Conservation (phyloP, 83 land plant species). For the Thuja plicata region DNA sequence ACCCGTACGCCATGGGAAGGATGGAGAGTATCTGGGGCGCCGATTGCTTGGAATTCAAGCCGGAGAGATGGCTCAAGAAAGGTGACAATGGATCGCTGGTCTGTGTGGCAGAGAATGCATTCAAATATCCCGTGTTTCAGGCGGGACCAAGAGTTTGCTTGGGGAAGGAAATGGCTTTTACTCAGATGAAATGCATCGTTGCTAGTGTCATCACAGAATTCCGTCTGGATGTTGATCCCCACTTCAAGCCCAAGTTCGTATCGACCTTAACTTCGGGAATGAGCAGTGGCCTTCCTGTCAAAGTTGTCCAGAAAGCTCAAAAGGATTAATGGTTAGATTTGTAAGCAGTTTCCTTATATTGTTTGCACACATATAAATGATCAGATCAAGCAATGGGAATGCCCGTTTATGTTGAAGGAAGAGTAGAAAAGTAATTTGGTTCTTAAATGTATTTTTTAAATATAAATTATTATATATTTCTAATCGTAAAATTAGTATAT, state of each 20-base stretch:
- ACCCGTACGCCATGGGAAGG: constrained; percentile 26
- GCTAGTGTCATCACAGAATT: background rate
- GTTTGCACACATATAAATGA: too few relatives aligned
- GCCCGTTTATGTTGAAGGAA: too few relatives aligned
- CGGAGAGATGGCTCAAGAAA: constrained; percentile 31
- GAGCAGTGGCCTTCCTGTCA: background rate
- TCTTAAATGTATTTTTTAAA: too few relatives aligned
- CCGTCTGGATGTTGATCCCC: background rate
- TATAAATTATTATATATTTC: too few relatives aligned
- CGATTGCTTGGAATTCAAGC: constrained; percentile 31
- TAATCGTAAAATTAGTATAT: too few relatives aligned
- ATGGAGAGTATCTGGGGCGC: constrained; percentile 26
- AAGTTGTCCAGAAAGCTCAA: background rate
- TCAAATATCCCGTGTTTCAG: constrained; percentile 12
- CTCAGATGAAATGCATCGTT: constrained; percentile 12
- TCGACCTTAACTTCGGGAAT: background rate
- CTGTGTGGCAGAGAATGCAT: background rate
- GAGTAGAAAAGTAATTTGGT: too few relatives aligned
- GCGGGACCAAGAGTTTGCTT: constrained; percentile 2
- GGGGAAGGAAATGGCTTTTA: constrained; percentile 17
- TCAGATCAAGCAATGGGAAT: too few relatives aligned
- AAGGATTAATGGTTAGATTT: too few relatives aligned
- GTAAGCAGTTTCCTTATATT: too few relatives aligned
- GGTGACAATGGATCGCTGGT: constrained; percentile 15
- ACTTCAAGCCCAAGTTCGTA: background rate